Base-by-base conservation (phyloP, 2,329 filamentous ascomycete species). In the Colletotrichum cuscutae region DNA sequence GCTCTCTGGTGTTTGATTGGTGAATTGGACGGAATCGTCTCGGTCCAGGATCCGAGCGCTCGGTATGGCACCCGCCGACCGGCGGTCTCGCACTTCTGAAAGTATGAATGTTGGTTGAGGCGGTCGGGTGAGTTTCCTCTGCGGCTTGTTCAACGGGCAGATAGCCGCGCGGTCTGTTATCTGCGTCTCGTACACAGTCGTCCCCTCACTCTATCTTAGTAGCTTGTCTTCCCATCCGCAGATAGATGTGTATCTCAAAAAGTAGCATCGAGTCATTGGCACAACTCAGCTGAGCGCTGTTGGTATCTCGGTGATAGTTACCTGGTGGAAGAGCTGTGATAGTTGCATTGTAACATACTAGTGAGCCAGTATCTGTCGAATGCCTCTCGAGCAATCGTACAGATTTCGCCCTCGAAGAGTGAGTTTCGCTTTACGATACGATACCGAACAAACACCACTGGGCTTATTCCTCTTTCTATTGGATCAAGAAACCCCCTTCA, bases 11-110 rank as follows among this genome's bases (percentile, higher is more conserved):
- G 26, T 42, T 35, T 65, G 62, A 65, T 65, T 65, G 62, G 62
- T 53, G 15, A 65, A 56, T 56, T 5, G 30, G 52, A 4, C 22
- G 24, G 7, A 19, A 26, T 54, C 22, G 52, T 26, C 35, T 65
- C 62, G 62, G 62, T 57, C 52, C 52, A 65, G 32, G 32, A 65
- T 32, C 62, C 62, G 62, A 65, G n/a, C 42, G 32, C 53, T 65
- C 62, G 62, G 62, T 65, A 22, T 46, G 52, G 11, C 52, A 65
- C 42, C 62, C 62, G 62, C 32, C 15, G 24, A 32, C 37, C 15
- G 37, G 15, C 11, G 59, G 6, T 62, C 46, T 60, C 46, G 26
- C 26, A 19, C 28, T 15, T 5, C 13, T 5, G 52, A 57, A 22
- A 4, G 22, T 19, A 3, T 8, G 30, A 57, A 15, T 7, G 32